phyloP scores from a whole-genome alignment of 2,329 filamentous ascomycete genomes.

The Cladosporium sp. region DNA sequence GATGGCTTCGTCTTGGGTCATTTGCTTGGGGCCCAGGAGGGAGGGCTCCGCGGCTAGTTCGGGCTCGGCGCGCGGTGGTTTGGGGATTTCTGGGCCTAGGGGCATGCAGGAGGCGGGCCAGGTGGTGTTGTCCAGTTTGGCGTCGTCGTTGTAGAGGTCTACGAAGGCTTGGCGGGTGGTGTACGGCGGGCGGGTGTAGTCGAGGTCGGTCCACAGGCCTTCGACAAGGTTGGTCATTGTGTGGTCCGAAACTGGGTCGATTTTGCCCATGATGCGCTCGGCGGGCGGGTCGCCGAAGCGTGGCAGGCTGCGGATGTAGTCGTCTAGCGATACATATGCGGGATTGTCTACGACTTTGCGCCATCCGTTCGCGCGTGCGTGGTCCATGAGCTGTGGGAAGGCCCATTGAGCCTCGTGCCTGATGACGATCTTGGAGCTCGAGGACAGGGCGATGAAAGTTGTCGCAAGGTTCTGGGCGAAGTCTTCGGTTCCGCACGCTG shows the following conservation, averaged over 20 bases:
- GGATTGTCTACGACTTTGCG: conserved; percentile 32
- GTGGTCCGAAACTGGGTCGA: conserved; percentile 40
- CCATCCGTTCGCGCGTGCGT: conserved; percentile 34
- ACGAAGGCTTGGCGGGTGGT: conserved; percentile 37
- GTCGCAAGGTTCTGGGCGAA: conserved; percentile 37
- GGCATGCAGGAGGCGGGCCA: conserved; percentile 27
- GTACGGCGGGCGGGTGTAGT: conserved; percentile 35
- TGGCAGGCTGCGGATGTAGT: conserved; percentile 39
- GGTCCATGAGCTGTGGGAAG: conserved; percentile 39
- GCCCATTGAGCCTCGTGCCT: conserved; percentile 48
- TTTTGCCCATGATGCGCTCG: conserved; percentile 33
- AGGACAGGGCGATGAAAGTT: conserved; percentile 38
- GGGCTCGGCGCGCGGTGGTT: conserved; percentile 2
- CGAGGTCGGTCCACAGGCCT: conserved; percentile 39
- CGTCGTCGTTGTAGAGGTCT: conserved; percentile 28
- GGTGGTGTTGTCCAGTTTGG: background rate
- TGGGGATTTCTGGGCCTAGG: conserved; percentile 23
- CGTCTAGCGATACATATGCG: conserved; percentile 37
- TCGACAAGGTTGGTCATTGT: conserved; percentile 40
- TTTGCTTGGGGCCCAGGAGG: conserved; percentile 9
- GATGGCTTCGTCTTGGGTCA: conserved; percentile 14
- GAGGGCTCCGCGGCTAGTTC: conserved; percentile 13
- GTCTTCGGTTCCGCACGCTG: conserved; percentile 29
- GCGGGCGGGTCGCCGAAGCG: conserved; percentile 36
- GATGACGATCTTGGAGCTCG: conserved; percentile 47